These are phyloP conservation scores for Penicillium cinerascens DNA, from an alignment of 495 filamentous ascomycete species.

Conservation along the genomic window DNA sequence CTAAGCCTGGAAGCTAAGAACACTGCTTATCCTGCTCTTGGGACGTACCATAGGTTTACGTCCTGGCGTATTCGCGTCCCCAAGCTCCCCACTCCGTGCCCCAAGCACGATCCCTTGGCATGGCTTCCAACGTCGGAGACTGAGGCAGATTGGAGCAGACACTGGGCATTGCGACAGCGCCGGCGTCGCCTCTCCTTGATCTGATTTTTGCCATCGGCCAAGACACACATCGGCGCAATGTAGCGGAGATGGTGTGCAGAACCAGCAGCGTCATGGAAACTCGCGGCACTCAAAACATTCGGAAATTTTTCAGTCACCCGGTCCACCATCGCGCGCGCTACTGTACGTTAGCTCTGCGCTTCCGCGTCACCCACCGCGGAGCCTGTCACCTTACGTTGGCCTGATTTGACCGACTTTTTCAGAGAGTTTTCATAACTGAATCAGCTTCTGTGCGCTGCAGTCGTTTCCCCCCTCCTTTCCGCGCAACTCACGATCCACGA, in stretches of 20 bases:
- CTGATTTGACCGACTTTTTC: background rate
- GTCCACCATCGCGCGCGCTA: constrained; percentile 11
- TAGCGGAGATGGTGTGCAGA: background rate
- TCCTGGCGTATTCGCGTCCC: background rate
- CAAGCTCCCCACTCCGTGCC: background rate
- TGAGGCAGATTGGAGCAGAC: background rate
- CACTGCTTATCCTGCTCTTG: constrained; percentile 11
- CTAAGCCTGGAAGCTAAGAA: background rate
- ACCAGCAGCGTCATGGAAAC: background rate
- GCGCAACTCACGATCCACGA: background rate
- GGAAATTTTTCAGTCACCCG: background rate
- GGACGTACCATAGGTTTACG: constrained; percentile 2
- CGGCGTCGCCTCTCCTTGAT: background rate
- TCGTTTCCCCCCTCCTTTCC: background rate
- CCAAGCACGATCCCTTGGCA: background rate
- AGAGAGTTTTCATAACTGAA: background rate
- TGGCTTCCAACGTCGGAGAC: background rate
- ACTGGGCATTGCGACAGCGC: constrained; percentile 1
- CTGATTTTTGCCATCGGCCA: constrained; percentile 2
- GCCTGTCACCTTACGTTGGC: constrained; percentile 9
- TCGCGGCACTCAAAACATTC: background rate
- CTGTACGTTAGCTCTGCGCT: constrained; percentile 16
- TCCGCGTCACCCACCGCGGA: constrained; percentile 13
- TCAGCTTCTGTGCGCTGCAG: background rate
- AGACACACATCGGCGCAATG: constrained; percentile 5